Conservation (phyloP, 2,329 filamentous ascomycete species). For the Periglandula ipomoeae region DNA sequence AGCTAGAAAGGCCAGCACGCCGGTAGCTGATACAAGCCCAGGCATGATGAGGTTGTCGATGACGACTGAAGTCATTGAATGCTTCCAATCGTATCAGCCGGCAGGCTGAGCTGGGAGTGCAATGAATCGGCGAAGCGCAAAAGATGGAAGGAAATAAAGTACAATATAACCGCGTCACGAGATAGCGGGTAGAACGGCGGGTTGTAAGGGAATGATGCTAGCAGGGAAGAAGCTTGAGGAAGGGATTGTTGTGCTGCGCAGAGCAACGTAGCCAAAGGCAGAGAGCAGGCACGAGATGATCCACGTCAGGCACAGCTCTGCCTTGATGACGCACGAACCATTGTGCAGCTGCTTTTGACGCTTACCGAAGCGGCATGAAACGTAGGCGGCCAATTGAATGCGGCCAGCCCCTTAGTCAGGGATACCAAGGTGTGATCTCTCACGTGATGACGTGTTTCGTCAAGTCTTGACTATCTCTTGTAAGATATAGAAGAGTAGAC, state of each 20-base stretch:
- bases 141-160: no score
- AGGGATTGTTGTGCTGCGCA: not conserved
- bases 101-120: not conserved
- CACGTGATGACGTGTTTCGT: conserved; percentile 6
- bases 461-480: no score
- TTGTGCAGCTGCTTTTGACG: not conserved
- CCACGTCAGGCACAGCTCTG: conserved; percentile 39
- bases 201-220: no score
- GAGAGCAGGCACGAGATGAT: conserved; percentile 20
- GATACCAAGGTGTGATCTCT: not conserved
- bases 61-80: conserved; percentile 5
- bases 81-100: not conserved
- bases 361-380: not conserved
- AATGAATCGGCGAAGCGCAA: no score
- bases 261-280: not conserved
- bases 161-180: no score
- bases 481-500: no score
- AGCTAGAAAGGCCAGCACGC: conserved; percentile 88
- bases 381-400: not conserved
- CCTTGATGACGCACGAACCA: conserved; percentile 15
- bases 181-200: no score
- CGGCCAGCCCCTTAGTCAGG: not conserved
- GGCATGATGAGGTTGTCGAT: conserved; percentile 55
- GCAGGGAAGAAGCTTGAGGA: not conserved
- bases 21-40: conserved; percentile 85